Percentiles rank a stretch among this genome's conserved stretches.
Evolutionary conservation across 257 asterid species (phyloP).

Genomic region (Echites panduratus): DNA sequence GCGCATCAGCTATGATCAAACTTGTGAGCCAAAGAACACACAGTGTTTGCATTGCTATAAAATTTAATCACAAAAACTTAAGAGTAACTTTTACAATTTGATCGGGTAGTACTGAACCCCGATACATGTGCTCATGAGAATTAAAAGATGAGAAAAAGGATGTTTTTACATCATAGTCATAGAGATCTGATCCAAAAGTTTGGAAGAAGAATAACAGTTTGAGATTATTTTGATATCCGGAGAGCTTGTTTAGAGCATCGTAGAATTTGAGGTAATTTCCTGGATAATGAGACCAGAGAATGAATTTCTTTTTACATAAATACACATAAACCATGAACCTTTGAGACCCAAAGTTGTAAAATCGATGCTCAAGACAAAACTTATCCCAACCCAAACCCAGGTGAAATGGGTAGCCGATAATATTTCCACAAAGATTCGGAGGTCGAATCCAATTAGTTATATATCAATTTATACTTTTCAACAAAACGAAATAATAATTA

Average conservation of each 20-base stretch:
- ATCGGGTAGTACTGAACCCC: not conserved
- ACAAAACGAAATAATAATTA: too few species aligned
- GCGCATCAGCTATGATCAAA: constrained; percentile 54
- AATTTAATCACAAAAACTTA: constrained; percentile 41
- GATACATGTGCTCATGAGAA: not conserved
- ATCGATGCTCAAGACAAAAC: too few species aligned
- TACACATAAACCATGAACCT: too few species aligned
- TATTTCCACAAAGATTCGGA: too few species aligned
- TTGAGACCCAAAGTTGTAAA: too few species aligned
- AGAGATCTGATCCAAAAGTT: constrained; percentile 70
- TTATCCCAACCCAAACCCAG: too few species aligned
- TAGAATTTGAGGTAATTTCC: constrained; percentile 93
- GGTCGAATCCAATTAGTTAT: too few species aligned
- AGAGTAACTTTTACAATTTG: not conserved
- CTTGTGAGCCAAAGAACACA: constrained; percentile 42
- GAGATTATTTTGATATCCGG: constrained; percentile 80
- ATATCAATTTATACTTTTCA: too few species aligned
- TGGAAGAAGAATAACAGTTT: constrained; percentile 77
- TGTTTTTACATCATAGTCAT: constrained; percentile 76
- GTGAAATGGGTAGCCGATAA: too few species aligned
- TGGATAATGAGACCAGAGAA: constrained; percentile 29
- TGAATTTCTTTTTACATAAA: not conserved
- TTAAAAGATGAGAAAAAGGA: constrained; percentile 1
- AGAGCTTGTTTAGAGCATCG: constrained; percentile 51
- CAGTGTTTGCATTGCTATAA: constrained; percentile 49